Percentiles rank a stretch among this genome's conserved stretches.
These are phyloP conservation scores for Quercus lobata DNA, from an alignment of 331 rosid genomes.

Conservation along the genomic window DNA sequence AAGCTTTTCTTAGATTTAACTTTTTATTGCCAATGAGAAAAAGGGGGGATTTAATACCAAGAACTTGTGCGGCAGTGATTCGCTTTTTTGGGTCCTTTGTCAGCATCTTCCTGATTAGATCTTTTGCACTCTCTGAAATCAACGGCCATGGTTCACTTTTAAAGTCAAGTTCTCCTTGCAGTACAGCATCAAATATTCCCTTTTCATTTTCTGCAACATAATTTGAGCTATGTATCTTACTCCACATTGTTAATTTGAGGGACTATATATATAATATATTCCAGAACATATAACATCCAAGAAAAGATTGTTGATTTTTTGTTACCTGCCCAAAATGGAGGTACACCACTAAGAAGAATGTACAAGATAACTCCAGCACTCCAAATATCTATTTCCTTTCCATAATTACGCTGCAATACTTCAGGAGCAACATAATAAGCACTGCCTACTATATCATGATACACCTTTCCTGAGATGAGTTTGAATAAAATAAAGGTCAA, in stretches of 20 bases:
- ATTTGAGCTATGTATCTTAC: background rate
- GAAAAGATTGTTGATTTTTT: background rate
- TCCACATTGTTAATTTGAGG: background rate
- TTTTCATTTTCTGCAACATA: constrained; percentile 73
- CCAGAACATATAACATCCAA: constrained; percentile 9
- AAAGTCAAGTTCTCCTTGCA: constrained; percentile 81
- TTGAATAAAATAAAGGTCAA: constrained; percentile 7
- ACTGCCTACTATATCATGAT: constrained; percentile 88
- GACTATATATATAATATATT: constrained; percentile 8
- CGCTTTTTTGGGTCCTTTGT: constrained; percentile 80
- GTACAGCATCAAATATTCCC: constrained; percentile 74
- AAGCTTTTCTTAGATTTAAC: background rate
- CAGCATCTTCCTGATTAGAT: constrained; percentile 81
- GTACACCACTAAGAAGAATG: constrained; percentile 86
- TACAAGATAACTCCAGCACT: constrained; percentile 93
- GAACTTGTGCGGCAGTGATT: constrained; percentile 81
- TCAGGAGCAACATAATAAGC: constrained; percentile 97
- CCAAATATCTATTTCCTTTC: constrained; percentile 92
- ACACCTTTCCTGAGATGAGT: constrained; percentile 69
- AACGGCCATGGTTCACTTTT: constrained; percentile 90
- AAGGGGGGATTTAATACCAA: constrained; percentile 51
- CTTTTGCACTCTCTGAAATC: constrained; percentile 79
- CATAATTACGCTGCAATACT: constrained; percentile 72
- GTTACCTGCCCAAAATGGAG: constrained; percentile 97
- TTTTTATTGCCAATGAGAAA: constrained; percentile 13